Conservation (phyloP, 306 rosid genomes). For the Cucurbita argyrosperma region DNA sequence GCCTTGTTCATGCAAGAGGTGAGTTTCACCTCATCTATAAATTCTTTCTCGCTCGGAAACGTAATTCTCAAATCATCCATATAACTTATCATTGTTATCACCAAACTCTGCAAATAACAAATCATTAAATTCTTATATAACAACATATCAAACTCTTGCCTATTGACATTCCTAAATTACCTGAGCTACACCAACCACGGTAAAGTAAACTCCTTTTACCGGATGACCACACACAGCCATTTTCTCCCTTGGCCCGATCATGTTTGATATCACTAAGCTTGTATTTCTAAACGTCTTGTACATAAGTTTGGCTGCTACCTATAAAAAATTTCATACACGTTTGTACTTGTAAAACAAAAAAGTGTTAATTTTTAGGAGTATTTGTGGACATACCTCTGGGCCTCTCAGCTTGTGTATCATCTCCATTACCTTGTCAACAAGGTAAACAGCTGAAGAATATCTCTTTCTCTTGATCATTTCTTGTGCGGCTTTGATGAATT, state of each 20-base stretch:
- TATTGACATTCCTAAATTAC: neutral
- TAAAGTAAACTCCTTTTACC: conserved; percentile 24
- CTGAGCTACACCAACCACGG: conserved; percentile 35
- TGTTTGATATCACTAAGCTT: conserved; percentile 29
- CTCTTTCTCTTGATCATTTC: conserved; percentile 31
- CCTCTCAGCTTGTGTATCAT: conserved; percentile 34
- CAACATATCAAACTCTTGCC: too few species aligned
- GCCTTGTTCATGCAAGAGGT: conserved; percentile 37
- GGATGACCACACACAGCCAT: conserved; percentile 35
- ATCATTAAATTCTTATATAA: too few species aligned
- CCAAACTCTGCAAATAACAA: conserved; percentile 20
- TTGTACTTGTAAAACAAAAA: too few species aligned
- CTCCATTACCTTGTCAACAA: conserved; percentile 20
- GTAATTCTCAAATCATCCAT: conserved; percentile 25
- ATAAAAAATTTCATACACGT: neutral
- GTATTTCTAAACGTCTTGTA: conserved; percentile 23
- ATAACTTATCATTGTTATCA: conserved; percentile 30
- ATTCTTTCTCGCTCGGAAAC: conserved; percentile 20
- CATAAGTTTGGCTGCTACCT: conserved; percentile 37
- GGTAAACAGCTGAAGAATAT: conserved; percentile 22
- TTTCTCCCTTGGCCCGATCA: conserved; percentile 47
- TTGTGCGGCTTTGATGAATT: conserved; percentile 28
- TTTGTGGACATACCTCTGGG: conserved; percentile 20
- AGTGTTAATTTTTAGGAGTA: too few species aligned
- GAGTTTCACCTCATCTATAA: conserved; percentile 23